phyloP scores from a whole-genome alignment of 2,329 filamentous ascomycete species.

The Aspergillus versicolor region DNA sequence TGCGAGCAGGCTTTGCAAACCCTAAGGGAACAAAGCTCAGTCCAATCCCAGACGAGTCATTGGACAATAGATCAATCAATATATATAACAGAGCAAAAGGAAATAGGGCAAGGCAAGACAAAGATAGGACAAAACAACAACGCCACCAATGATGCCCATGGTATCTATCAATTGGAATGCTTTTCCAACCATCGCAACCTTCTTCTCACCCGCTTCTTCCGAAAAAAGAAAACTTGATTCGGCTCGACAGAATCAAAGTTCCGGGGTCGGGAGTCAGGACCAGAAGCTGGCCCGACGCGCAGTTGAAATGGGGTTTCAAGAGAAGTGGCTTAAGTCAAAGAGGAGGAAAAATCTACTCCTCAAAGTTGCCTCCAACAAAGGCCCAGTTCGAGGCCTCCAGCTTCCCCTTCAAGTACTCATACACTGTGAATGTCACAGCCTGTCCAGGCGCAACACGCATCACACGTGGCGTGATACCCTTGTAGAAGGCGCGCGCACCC shows the following conservation, averaged over 20 bases:
- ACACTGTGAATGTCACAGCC: conserved; percentile 73
- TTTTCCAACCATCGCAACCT: not conserved
- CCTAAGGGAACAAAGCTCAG: not conserved
- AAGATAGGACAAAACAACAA: conserved; percentile 22
- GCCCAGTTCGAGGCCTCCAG: conserved; percentile 65
- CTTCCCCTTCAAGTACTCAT: conserved; percentile 72
- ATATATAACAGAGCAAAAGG: not conserved
- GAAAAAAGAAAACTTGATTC: not conserved
- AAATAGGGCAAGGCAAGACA: conserved; percentile 5
- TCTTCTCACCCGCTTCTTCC: not conserved
- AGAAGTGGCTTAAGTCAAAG: too few relatives aligned
- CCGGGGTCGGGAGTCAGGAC: not conserved
- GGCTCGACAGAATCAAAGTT: not conserved
- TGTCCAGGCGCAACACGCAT: conserved; percentile 98
- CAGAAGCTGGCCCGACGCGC: not conserved
- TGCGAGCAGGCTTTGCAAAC: not conserved
- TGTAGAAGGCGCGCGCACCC: conserved; percentile 93
- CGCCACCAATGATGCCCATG: conserved; percentile 18
- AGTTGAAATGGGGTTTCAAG: too few relatives aligned
- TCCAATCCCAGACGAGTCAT: too few relatives aligned
- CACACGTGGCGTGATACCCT: conserved; percentile 95
- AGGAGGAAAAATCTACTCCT: conserved; percentile 50
- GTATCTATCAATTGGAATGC: conserved; percentile 20
- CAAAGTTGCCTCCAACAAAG: conserved; percentile 62
- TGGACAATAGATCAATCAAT: not conserved